phyloP scores from a whole-genome alignment of 345 rosid species.

The Eucalyptus marginata region DNA sequence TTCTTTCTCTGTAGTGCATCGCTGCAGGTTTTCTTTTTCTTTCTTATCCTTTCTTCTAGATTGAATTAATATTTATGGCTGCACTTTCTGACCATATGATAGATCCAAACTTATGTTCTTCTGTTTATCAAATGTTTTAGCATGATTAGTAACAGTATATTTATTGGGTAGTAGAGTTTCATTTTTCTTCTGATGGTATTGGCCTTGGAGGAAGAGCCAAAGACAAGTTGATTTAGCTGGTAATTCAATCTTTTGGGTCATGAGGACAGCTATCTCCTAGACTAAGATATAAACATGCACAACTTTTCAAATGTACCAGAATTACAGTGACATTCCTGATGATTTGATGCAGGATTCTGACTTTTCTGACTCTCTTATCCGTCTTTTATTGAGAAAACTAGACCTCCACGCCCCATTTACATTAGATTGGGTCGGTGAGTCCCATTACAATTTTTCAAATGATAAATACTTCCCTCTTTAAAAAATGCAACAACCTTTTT shows the following conservation, averaged over 20 bases:
- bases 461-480: background rate
- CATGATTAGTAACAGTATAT: background rate
- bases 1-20: slow-evolving; percentile 97
- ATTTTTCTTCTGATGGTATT: background rate
- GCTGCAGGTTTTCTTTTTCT: slow-evolving; percentile 58
- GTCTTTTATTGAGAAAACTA: background rate
- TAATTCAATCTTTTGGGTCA: background rate
- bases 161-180: background rate
- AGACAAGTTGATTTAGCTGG: background rate
- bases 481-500: background rate
- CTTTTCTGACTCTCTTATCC: background rate
- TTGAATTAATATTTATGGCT: background rate
- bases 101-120: background rate
- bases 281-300: background rate
- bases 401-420: background rate
- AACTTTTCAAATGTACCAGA: background rate
- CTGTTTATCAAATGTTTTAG: background rate
- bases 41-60: background rate
- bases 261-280: background rate
- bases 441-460: background rate
- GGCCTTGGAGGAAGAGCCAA: background rate
- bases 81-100: background rate
- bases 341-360: background rate
- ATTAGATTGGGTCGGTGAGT: background rate
- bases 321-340: background rate